phyloP scores from a whole-genome alignment of 192 early-diverging fungal species.

The Dissophora ornata region DNA sequence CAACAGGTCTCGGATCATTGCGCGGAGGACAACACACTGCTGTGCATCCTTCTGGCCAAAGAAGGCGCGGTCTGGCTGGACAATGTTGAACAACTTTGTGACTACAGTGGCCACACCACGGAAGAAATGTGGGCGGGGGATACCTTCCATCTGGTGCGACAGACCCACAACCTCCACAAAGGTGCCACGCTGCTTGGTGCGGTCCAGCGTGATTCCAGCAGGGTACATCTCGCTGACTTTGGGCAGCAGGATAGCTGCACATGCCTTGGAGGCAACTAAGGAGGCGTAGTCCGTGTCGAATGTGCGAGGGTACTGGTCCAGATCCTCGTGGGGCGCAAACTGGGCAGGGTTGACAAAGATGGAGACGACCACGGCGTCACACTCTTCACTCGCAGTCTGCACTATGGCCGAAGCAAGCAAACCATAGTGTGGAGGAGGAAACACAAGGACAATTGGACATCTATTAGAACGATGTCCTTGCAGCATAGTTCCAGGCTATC shows the following conservation, averaged over 20 bases:
- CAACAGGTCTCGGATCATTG: constrained; percentile 88
- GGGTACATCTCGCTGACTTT: constrained; percentile 94
- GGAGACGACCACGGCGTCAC: constrained; percentile 79
- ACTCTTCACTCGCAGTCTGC: constrained; percentile 63
- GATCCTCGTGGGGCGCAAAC: constrained; percentile 96
- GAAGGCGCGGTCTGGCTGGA: constrained; percentile 82
- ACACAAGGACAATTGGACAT: not conserved
- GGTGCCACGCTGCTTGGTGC: constrained; percentile 81
- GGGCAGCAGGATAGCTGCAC: constrained; percentile 72
- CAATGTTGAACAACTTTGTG: constrained; percentile 91
- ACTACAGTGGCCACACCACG: constrained; percentile 97
- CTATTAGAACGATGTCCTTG: too few relatives aligned
- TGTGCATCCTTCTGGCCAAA: constrained; percentile 99
- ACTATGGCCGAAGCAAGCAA: constrained; percentile 52
- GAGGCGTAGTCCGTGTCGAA: constrained; percentile 79
- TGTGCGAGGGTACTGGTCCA: constrained; percentile 90
- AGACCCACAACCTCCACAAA: constrained; percentile 94
- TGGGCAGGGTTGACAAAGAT: constrained; percentile 99
- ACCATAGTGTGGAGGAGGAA: not conserved
- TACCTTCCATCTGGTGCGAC: constrained; percentile 95
- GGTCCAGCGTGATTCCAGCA: constrained; percentile 84
- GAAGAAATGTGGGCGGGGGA: constrained; percentile 94
- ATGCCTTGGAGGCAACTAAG: constrained; percentile 62
- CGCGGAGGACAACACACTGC: constrained; percentile 84
- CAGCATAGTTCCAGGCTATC: too few relatives aligned